phyloP scores from a whole-genome alignment of 345 rosid genomes.

The Eucalyptus grandis region DNA sequence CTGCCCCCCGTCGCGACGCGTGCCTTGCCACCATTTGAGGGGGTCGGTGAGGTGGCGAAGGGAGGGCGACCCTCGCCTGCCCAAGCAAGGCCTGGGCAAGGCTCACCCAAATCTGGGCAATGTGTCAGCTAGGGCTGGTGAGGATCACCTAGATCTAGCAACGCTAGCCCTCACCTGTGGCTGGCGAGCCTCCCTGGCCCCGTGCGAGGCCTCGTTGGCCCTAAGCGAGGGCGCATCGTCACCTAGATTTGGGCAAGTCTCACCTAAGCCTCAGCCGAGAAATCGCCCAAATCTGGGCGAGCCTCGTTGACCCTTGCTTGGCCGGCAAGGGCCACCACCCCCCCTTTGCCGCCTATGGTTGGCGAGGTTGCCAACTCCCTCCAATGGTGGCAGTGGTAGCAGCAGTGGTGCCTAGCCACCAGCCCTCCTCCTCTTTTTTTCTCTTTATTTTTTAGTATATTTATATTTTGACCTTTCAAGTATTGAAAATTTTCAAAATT shows the following conservation, averaged over 20 bases:
- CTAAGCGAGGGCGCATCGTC: rapidly evolving
- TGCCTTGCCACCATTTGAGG: rapidly evolving
- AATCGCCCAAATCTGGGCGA: rapidly evolving
- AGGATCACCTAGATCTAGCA: too few species aligned
- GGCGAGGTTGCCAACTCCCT: rapidly evolving
- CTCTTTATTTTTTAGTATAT: too few species aligned
- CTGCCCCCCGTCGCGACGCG: rapidly evolving
- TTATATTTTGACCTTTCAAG: too few species aligned
- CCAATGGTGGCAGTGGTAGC: rapidly evolving
- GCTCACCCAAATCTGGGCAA: rapidly evolving
- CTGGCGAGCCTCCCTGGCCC: rapidly evolving
- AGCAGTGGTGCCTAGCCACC: rapidly evolving
- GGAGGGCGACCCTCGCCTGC: rapidly evolving
- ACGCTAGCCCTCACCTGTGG: rapidly evolving
- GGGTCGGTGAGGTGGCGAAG: rapidly evolving
- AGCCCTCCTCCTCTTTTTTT: too few species aligned
- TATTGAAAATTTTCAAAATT: too few species aligned
- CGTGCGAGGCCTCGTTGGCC: rapidly evolving
- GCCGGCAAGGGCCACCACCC: rapidly evolving
- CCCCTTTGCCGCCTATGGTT: too few species aligned
- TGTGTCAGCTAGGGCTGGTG: rapidly evolving
- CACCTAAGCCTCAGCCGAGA: rapidly evolving
- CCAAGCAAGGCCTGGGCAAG: too few species aligned
- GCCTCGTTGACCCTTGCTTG: rapidly evolving
- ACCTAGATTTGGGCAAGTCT: too few species aligned